Base-by-base conservation (phyloP, 2,329 filamentous ascomycete genomes). In the Aureobasidium sp. region DNA sequence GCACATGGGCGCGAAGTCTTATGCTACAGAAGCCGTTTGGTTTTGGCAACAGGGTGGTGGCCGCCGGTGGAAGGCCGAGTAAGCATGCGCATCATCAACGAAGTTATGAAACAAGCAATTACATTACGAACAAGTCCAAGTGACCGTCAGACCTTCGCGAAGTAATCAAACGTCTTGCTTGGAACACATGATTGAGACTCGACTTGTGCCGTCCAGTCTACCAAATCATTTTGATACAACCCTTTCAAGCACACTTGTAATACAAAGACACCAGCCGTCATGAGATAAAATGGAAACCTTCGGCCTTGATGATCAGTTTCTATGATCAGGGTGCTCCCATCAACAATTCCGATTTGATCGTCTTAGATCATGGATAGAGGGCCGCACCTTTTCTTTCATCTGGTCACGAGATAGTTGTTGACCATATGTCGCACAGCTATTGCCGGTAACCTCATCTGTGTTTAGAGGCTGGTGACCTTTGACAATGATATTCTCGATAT, bases 1-100 rank as follows among this genome's bases (percentile, higher is more conserved):
- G 63, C 92, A 97, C 79, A 79, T 88, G 63, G 93, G 90, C 63
- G 90, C 90, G 55, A 84, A 86, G 69, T 87, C 88, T 0, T 96
- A 92, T 79, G 92, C 93, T 12, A 86, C 88, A 3, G 93, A 97
- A 74, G 92, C 92, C 1, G 77, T 97, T 17, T 97, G 93, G 92
- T 74, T 96, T 65, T 92, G 90, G 90, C 67, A 88, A 80, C 71
- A 88, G 80, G 89, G 89, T 71, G 76, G 86, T 77, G 78, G 83
- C 73, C 75, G 81, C 77, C 76, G 81, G 79, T 76, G 84, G 84
- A 76, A 75, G 80, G 78, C 77, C 57, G 73, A 74, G 29, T 79
- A 71, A 32, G 44, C 20, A 12, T 29, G 13, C n/a, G 37, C 26
- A 27, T 39, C 24, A 44, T 5, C 34, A 53, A 53, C 34, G 46